phyloP scores from a whole-genome alignment of 352 stramenopile species.

The Nothophytophthora sp. region DNA sequence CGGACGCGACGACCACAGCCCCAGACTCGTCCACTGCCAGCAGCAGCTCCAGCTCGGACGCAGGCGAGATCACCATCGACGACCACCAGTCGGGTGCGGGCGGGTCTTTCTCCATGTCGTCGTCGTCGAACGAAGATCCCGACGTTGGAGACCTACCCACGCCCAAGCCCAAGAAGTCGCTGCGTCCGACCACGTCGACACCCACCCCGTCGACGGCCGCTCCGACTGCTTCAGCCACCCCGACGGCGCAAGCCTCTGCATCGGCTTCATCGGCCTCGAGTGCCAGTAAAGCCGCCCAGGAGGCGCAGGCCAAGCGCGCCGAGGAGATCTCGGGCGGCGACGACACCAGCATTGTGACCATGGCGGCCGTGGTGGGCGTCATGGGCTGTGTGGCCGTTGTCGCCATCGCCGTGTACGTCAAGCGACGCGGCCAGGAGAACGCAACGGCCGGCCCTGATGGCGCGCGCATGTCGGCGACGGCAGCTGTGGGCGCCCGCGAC shows the following conservation, averaged over 20 bases:
- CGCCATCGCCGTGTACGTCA: slow-evolving; percentile 59
- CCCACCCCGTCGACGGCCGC: slow-evolving; percentile 12
- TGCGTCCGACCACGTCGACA: slow-evolving; percentile 9
- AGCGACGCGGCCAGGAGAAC: slow-evolving; percentile 30
- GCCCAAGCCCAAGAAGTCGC: slow-evolving; percentile 13
- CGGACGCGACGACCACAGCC: slow-evolving; percentile 21
- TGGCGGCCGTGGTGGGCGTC: slow-evolving; percentile 18
- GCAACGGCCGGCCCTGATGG: slow-evolving; percentile 22
- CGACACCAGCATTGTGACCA: slow-evolving; percentile 1
- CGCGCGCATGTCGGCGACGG: slow-evolving; percentile 37
- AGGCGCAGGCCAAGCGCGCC: slow-evolving; percentile 48
- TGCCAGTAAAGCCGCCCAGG: slow-evolving; percentile 30
- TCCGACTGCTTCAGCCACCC: too few relatives aligned
- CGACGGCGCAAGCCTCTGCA: slow-evolving; percentile 4
- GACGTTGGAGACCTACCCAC: slow-evolving; percentile 33
- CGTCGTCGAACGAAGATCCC: slow-evolving; percentile 26
- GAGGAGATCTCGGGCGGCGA: slow-evolving; percentile 27
- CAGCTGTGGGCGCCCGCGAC: slow-evolving; percentile 36
- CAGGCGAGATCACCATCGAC: slow-evolving; percentile 2
- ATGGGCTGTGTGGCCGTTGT: slow-evolving; percentile 44
- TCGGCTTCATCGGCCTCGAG: slow-evolving; percentile 10
- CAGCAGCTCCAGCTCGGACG: slow-evolving; percentile 17
- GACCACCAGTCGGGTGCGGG: slow-evolving; percentile 1
- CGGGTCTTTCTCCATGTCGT: slow-evolving; percentile 10
- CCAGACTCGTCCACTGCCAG: not conserved